Evolutionary conservation across 2,329 filamentous ascomycete genomes (phyloP).

Genomic region (Aspergillus felis): DNA sequence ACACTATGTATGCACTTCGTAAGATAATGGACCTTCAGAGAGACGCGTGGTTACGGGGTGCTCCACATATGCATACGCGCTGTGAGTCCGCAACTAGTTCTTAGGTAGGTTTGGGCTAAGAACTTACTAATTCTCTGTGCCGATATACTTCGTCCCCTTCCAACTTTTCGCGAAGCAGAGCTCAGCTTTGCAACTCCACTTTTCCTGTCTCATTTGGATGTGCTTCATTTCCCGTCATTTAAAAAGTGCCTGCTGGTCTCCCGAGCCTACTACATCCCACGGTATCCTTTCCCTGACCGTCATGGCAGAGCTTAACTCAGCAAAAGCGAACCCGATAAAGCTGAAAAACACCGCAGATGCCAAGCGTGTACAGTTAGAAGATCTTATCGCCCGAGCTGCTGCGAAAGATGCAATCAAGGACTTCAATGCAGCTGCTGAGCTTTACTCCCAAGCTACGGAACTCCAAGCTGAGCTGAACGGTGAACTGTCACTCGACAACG

Average conservation of each 20-base stretch:
- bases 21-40: background rate
- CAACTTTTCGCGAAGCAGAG: background rate
- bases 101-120: background rate
- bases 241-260: background rate
- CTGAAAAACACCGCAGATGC: conserved; percentile 22
- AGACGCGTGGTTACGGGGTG: background rate
- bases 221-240: background rate
- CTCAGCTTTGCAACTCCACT: background rate
- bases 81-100: background rate
- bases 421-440: conserved; percentile 77
- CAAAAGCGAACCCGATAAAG: conserved; percentile 13
- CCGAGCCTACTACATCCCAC: background rate
- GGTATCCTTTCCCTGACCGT: background rate
- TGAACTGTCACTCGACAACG: conserved; percentile 85
- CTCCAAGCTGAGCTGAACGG: conserved; percentile 89
- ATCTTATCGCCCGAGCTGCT: conserved; percentile 75
- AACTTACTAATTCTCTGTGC: background rate
- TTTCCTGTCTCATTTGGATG: background rate
- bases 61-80: background rate
- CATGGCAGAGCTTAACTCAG: conserved; percentile 23
- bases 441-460: conserved; percentile 84
- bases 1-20: background rate
- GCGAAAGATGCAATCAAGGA: conserved; percentile 86
- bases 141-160: background rate
- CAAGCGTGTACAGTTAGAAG: conserved; percentile 63